Conservation (phyloP, 2,329 filamentous ascomycete species). For the Penicillium oxalicum region DNA sequence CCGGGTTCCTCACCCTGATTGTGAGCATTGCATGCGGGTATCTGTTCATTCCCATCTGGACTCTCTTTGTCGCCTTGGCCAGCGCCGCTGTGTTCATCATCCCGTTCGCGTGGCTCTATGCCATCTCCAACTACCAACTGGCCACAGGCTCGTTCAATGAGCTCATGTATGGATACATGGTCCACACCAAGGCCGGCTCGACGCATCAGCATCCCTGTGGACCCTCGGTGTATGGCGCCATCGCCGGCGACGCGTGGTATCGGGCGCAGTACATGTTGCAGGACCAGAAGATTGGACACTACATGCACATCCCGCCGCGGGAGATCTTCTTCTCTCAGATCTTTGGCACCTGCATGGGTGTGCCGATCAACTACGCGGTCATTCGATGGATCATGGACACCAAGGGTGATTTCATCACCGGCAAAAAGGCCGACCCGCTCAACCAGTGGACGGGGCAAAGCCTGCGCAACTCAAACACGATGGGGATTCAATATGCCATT, state of each 20-base stretch:
- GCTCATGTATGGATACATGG: conserved; percentile 55
- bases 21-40: conserved; percentile 47
- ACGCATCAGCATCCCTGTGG: conserved; percentile 53
- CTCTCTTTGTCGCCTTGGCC: conserved; percentile 52
- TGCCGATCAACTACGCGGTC: conserved; percentile 57
- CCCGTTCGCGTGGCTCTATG: conserved; percentile 55
- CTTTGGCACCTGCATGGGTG: conserved; percentile 53
- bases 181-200: conserved; percentile 43
- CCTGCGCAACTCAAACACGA: conserved; percentile 48
- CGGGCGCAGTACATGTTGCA: conserved; percentile 54
- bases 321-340: conserved; percentile 57
- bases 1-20: conserved; percentile 47
- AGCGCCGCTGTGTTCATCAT: conserved; percentile 53
- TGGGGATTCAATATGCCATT: conserved; percentile 56
- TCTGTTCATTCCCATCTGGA: conserved; percentile 56
- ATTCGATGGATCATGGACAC: conserved; percentile 55
- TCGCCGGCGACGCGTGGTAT: conserved; percentile 59
- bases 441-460: conserved; percentile 58
- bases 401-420: conserved; percentile 52
- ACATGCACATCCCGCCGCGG: conserved; percentile 56
- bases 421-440: conserved; percentile 47
- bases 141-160: conserved; percentile 57
- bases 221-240: conserved; percentile 53
- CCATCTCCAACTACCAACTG: conserved; percentile 51
- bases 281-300: conserved; percentile 60